Evolutionary conservation across 2,329 filamentous ascomycete genomes (phyloP), one percentile per base, ranked within the genome.

Genomic region (Penicillium brasilianum): DNA sequence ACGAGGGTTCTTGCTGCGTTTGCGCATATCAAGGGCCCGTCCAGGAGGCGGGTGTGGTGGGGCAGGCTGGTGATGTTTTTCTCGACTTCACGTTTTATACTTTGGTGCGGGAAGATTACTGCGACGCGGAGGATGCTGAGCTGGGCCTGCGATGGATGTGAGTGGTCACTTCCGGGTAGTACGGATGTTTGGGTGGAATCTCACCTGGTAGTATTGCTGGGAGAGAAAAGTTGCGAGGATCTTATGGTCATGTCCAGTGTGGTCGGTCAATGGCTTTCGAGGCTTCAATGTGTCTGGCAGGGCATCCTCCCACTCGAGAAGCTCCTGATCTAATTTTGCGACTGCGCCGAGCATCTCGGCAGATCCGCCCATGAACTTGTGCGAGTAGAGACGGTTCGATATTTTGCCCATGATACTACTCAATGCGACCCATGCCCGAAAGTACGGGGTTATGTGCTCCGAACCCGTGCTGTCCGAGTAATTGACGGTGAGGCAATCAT

Each of bases 61-160:
- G 50, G 50, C 6, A 37, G 34, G 3, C n/a, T 1, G n/a, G 20
- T 22, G 36, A 32, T 28, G 50, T 53, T 32, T 11, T n/a, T 36
- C 2, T 14, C 9, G 50, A 53, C 22, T 53, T 53, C 50, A 1
- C 1, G 22, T 25, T 18, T 37, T 14, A 53, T 54, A 9, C 57
- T 59, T 7, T 4, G 14, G 32, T 54, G 50, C 30, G 57, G 50
- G 50, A 55, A 59, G 10, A 59, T 46, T 22, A 59, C 28, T 32
- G 57, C 30, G 14, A 59, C 22, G 22, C 57, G 57, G 30, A 59
- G 30, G n/a, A 59, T 34, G 43, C 50, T 59, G 9, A 59, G 57
- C 36, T 59, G 57, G 9, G 57, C 49, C 57, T 59, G 22, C 10
- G 9, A 20, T 51, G n/a, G 2, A 4, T 20, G 32, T 51, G 48